Base-by-base conservation (phyloP, 2,329 filamentous ascomycete species). In the Aureobasidium mangrovei region DNA sequence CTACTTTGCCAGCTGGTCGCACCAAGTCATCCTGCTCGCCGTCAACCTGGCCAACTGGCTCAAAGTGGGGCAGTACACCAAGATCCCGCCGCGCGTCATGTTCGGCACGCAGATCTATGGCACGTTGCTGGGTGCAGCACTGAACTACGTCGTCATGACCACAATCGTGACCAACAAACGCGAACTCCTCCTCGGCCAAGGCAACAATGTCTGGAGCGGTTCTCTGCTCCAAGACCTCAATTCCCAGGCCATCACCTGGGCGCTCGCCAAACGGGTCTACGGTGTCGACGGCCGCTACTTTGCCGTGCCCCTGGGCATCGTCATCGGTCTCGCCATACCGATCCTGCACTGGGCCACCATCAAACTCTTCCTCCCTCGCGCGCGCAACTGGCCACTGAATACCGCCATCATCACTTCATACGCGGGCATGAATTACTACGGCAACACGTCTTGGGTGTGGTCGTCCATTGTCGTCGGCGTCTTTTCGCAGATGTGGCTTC, bases 81-180 rank as follows among this genome's bases (percentile, higher is more conserved):
- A 54, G 27, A 29, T 54, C 8, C 39, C 39, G 3, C 51, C 40
- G 18, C 39, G 51, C 7, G 28, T 44, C 35, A 80, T 80, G 77
- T 80, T 81, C 58, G 60, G 73, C 3, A 80, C 77, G 0, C 78
- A 81, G 32, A 69, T 80, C 3, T 80, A 77, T 58, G 78, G 77
- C n/a, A 80, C 77, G 0, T 60, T 80, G 1, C 66, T 81, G 0
- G 78, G 78, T 7, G 77, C 71, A 0, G 75, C 74, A 47, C 62
- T 80, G 61, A 78, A 77, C 67, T 81, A 79, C 55, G 75, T 70
- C 9, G 71, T 81, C 47, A 81, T 81, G 78, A 54, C 38, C 9
- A 42, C 42, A 18, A 56, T 56, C 29, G 48, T 54, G 4, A 56
- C 55, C 7, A 56, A 53, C 41, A 40, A 56, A 12, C 42, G 55